These are phyloP conservation scores for Hypoxylon sp. DNA, from an alignment of 2,329 filamentous ascomycete genomes.

Conservation along the genomic window DNA sequence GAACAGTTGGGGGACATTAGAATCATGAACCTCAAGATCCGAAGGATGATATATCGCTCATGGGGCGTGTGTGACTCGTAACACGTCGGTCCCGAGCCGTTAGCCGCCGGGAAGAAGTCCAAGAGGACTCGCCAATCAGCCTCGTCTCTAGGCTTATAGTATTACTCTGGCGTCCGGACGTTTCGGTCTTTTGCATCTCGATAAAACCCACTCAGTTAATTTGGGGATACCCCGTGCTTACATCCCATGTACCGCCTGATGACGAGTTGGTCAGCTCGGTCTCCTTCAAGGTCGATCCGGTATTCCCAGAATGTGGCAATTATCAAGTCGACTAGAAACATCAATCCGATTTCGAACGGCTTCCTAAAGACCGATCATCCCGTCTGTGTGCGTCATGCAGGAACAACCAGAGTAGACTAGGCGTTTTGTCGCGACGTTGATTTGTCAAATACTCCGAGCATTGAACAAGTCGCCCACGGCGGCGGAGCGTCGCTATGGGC, in stretches of 20 bases:
- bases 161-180: neutral
- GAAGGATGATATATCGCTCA: neutral
- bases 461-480: slow-evolving; percentile 6
- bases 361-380: slow-evolving; percentile 29
- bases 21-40: slow-evolving; percentile 3
- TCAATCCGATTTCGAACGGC: slow-evolving; percentile 21
- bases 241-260: neutral
- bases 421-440: slow-evolving; percentile 15
- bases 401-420: slow-evolving; percentile 1
- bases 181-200: neutral
- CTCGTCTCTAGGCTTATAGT: neutral
- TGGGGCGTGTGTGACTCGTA: neutral
- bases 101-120: neutral
- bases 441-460: slow-evolving; percentile 22
- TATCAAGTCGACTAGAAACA: slow-evolving; percentile 16
- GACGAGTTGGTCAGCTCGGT: slow-evolving; percentile 7
- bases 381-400: slow-evolving; percentile 25
- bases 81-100: slow-evolving; percentile 17
- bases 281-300: neutral
- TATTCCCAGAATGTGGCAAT: neutral
- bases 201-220: neutral
- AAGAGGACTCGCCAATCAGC: slow-evolving; percentile 11
- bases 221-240: slow-evolving; percentile 8
- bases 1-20: neutral
- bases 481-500: slow-evolving; percentile 1